Base-by-base conservation (phyloP, 805 yeast species). In the Starmerella sp. region DNA sequence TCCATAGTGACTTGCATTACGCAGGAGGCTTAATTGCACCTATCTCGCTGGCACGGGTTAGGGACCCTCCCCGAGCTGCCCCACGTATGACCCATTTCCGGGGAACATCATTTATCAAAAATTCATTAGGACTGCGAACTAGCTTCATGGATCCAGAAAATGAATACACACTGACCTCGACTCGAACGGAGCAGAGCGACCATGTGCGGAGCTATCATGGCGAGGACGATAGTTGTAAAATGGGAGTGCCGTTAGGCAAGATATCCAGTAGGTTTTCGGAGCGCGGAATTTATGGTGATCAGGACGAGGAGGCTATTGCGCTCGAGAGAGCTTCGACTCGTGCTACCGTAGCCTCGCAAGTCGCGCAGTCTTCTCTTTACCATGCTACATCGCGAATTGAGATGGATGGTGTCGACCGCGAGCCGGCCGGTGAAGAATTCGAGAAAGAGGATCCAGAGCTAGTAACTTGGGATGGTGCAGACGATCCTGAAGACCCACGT, bases 381-480 rank as follows among this genome's bases (percentile, higher is more conserved):
- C 46, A 63, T 32, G 36, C 49, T 6, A 17, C 38, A 13, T 37
- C 66, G 56, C 42, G 60, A 62, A 55, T 62, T 54, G 51, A 47
- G 7, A 52, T 59, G 9, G 65, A 59, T 22, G 70, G 63, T 29
- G 57, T 61, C 11, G 68, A 64, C 34, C 60, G 56, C 11, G 61
- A 60, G 22, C 55, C 53, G 42, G 77, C 73, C 54, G 86, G 86
- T 31, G 71, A 70, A 8, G 84, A 81, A 62, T 81, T 77, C 63
- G 69, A 70, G 35, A 65, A 66, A 5, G 67, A 79, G 9, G 86
- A 83, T 61, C 86, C 86, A 0, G 86, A 83, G 61, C 69, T 83
- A 48, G 81, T 83, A 10, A 76, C 85, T 1, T 83, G 86, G 86
- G 79, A 80, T 35, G 81, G 82, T 3, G 75, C 73, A 15, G 75